phyloP scores from a whole-genome alignment of 2,329 filamentous ascomycete genomes.

The Ceratocystis diversiconidia region DNA sequence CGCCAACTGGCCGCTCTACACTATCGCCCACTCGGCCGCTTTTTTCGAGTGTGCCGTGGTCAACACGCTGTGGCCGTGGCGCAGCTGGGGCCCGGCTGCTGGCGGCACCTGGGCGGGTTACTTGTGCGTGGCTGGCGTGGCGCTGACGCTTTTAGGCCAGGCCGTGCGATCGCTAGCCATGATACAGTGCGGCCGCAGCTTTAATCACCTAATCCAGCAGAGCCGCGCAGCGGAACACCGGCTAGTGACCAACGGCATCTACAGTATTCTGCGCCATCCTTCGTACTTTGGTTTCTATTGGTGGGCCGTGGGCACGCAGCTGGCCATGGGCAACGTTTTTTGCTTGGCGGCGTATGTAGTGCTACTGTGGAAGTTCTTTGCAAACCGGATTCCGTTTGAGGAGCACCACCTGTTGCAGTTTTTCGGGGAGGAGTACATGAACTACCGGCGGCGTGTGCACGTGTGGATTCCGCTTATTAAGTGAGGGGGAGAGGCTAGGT shows the following conservation, averaged over 20 bases:
- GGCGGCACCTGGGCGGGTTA: not conserved
- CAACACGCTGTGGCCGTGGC: conserved; percentile 38
- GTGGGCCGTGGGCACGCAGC: conserved; percentile 91
- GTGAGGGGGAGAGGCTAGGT: not conserved
- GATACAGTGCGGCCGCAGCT: conserved; percentile 75
- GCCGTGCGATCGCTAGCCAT: conserved; percentile 67
- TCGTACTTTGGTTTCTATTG: conserved; percentile 98
- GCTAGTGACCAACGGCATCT: conserved; percentile 74
- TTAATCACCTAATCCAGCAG: conserved; percentile 76
- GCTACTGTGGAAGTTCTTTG: conserved; percentile 80
- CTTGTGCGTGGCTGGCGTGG: conserved; percentile 35
- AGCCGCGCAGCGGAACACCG: conserved; percentile 53
- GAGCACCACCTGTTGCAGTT: conserved; percentile 65
- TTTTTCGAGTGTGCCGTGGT: conserved; percentile 57
- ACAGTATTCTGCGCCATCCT: conserved; percentile 64
- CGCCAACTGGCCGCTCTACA: conserved; percentile 73
- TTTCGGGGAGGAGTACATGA: conserved; percentile 68
- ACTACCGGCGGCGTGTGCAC: conserved; percentile 55
- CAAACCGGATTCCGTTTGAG: conserved; percentile 57
- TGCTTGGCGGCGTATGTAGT: conserved; percentile 60
- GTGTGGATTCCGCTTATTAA: conserved; percentile 63
- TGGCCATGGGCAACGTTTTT: conserved; percentile 71
- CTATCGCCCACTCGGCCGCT: conserved; percentile 64
- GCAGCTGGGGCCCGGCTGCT: conserved; percentile 33
- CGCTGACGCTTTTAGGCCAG: conserved; percentile 57